A percentile compares a stretch with the other conserved stretches of the same genome.
Evolutionary conservation across 2,329 filamentous ascomycete species (phyloP).

Genomic region (Fusarium pilosicola): DNA sequence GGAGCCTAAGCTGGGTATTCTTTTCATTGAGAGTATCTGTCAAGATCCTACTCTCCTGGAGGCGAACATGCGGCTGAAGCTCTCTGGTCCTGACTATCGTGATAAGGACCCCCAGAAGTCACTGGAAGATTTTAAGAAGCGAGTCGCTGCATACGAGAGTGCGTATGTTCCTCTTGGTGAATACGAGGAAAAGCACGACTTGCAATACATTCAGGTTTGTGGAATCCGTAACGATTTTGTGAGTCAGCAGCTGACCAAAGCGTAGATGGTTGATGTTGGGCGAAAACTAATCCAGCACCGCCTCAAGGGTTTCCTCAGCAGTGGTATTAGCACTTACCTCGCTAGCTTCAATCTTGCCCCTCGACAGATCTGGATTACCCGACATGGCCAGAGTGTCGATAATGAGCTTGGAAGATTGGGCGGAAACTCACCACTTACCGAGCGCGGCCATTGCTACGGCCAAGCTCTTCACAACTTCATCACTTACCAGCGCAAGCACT

Average conservation of each 20-base stretch:
- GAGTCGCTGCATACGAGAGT: conserved; percentile 92
- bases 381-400: conserved; percentile 91
- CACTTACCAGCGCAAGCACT: conserved; percentile 79
- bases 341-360: conserved; percentile 97
- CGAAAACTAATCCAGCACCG: conserved; percentile 92
- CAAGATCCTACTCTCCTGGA: conserved; percentile 85
- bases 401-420: conserved; percentile 90
- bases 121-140: conserved; percentile 89
- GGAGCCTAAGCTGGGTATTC: conserved; percentile 87
- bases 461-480: conserved; percentile 85
- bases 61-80: conserved; percentile 96
- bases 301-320: conserved; percentile 89
- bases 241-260: conserved; percentile 40
- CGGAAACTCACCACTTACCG: conserved; percentile 86
- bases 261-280: conserved; percentile 92
- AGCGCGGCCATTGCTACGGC: conserved; percentile 82
- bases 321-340: conserved; percentile 92
- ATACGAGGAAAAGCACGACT: conserved; percentile 88
- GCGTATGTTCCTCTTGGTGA: conserved; percentile 91
- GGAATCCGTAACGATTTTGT: neutral
- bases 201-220: conserved; percentile 87
- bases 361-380: conserved; percentile 96
- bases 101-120: conserved; percentile 90
- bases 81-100: conserved; percentile 94
- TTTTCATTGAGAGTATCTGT: conserved; percentile 96